Conservation (phyloP, 305 asterid species). For the Ajuga reptans region DNA sequence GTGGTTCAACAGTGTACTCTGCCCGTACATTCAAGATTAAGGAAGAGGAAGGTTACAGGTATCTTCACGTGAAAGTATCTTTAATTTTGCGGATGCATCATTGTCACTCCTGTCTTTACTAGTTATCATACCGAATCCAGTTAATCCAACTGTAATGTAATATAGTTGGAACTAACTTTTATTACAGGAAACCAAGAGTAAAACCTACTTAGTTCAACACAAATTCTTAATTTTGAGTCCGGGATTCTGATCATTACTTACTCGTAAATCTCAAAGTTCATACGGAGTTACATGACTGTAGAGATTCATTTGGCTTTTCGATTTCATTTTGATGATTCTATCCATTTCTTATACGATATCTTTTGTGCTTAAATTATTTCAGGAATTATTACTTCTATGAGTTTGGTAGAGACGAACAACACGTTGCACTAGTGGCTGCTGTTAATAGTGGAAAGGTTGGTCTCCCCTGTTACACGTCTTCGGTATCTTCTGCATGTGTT, state of each 20-base stretch:
- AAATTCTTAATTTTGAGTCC: neutral
- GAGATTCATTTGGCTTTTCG: neutral
- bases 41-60: slow-evolving; percentile 90
- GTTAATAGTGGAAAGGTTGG: slow-evolving; percentile 80
- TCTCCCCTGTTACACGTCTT: neutral
- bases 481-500: neutral
- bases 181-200: neutral
- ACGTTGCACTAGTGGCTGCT: slow-evolving; percentile 72
- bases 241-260: neutral
- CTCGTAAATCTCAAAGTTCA: neutral
- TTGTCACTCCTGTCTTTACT: neutral
- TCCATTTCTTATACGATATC: neutral
- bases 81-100: neutral
- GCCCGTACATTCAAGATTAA: slow-evolving; percentile 74
- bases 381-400: slow-evolving; percentile 95
- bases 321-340: neutral
- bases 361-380: slow-evolving; percentile 21
- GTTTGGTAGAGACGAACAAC: slow-evolving; percentile 64
- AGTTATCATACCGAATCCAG: neutral
- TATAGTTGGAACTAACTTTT: neutral
- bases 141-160: too few relatives aligned
- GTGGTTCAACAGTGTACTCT: slow-evolving; percentile 58
- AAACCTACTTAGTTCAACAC: neutral
- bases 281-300: neutral
- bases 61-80: slow-evolving; percentile 7